Evolutionary conservation across 2,329 filamentous ascomycete species (phyloP).

Genomic region (Monosporascus ibericus): DNA sequence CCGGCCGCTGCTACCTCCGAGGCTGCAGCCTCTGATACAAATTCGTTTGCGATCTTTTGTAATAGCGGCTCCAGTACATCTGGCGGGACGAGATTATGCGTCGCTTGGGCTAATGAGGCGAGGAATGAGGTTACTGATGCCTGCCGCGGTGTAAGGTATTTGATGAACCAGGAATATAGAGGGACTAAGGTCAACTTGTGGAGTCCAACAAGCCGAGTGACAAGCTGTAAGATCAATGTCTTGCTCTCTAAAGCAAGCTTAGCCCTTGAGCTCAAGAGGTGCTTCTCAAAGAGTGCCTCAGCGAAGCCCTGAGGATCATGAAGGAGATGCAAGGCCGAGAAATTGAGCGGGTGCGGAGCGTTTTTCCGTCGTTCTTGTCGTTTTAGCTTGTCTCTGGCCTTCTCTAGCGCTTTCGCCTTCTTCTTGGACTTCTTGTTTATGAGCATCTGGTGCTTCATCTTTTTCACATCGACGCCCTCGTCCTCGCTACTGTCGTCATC

Average conservation of each 20-base stretch:
- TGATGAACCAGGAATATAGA: conserved; percentile 95
- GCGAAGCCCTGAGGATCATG: conserved; percentile 94
- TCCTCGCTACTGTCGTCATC: conserved; percentile 87
- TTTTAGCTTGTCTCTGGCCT: conserved; percentile 77
- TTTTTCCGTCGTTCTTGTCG: conserved; percentile 82
- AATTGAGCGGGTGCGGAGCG: conserved; percentile 83
- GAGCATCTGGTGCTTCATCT: conserved; percentile 74
- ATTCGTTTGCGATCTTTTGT: conserved; percentile 96
- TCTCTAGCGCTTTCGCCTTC: conserved; percentile 70
- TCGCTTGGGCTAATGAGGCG: conserved; percentile 85
- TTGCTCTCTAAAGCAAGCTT: conserved; percentile 85
- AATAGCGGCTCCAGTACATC: conserved; percentile 87
- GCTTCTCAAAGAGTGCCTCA: conserved; percentile 83
- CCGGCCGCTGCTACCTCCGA: conserved; percentile 87
- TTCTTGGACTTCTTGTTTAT: conserved; percentile 98
- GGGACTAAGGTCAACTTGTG: conserved; percentile 87
- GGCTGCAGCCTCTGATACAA: conserved; percentile 90
- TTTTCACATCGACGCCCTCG: conserved; percentile 69
- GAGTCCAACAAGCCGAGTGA: conserved; percentile 83
- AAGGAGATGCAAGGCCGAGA: conserved; percentile 88
- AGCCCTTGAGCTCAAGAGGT: conserved; percentile 79
- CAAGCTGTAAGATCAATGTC: conserved; percentile 81
- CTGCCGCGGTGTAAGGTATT: conserved; percentile 82
- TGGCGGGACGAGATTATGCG: conserved; percentile 85
- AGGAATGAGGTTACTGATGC: conserved; percentile 88